Conservation (phyloP, 345 rosid species). For the Turritis glabra region DNA sequence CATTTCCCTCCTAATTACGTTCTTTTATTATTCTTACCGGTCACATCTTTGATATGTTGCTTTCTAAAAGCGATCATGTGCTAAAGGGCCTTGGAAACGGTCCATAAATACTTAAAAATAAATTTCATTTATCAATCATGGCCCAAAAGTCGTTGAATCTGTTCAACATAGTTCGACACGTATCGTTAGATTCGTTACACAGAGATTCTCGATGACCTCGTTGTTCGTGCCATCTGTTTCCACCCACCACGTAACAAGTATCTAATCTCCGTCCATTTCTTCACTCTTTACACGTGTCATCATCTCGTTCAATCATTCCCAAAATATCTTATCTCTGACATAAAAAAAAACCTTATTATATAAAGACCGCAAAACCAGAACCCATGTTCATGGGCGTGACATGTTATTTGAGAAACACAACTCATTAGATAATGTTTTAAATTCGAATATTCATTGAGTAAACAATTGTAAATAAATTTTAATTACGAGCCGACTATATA, state of each 20-base stretch:
- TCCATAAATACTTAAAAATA: conserved; percentile 11
- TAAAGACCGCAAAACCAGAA: conserved; percentile 34
- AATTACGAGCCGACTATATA: conserved; percentile 9
- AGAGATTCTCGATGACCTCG: conserved; percentile 36
- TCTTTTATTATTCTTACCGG: not conserved
- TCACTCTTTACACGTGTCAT: conserved; percentile 18
- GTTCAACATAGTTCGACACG: conserved; percentile 36
- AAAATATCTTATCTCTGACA: conserved; percentile 28
- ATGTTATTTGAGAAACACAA: conserved; percentile 29
- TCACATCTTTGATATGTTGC: not conserved
- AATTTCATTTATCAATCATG: conserved; percentile 24
- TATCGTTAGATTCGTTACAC: conserved; percentile 30
- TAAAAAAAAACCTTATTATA: conserved; percentile 1
- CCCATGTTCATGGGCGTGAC: conserved; percentile 40
- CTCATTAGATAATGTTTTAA: conserved; percentile 35
- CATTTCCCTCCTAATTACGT: not conserved
- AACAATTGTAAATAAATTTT: not conserved
- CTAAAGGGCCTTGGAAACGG: conserved; percentile 1
- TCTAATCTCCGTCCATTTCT: conserved; percentile 28
- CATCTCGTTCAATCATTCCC: not conserved
- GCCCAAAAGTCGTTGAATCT: conserved; percentile 22
- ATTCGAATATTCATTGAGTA: conserved; percentile 23
- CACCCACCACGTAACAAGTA: conserved; percentile 24
- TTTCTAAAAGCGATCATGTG: conserved; percentile 10
- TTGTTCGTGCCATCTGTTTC: conserved; percentile 31